Evolutionary conservation across 768 basidiomycete genomes (phyloP).

Genomic region (Leccinum imitatum): DNA sequence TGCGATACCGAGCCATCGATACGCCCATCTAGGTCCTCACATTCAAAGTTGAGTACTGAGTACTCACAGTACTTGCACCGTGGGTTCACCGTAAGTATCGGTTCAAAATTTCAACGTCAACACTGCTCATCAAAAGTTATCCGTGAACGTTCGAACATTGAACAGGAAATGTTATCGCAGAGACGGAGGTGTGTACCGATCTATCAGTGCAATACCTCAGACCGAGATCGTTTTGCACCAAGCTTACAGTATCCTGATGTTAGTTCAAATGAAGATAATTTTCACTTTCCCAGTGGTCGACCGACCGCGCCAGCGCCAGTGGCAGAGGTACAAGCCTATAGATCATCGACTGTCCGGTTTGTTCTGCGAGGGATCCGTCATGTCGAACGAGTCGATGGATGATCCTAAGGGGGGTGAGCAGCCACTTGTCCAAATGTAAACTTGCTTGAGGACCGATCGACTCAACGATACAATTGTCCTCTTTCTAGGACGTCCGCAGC

Average conservation of each 20-base stretch:
- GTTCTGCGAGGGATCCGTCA: neutral
- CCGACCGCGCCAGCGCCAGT: neutral
- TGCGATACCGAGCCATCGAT: neutral
- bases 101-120: too few relatives aligned
- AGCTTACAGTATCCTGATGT: neutral
- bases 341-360: too few relatives aligned
- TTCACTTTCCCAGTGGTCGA: too few relatives aligned
- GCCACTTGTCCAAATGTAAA: too few relatives aligned
- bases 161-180: neutral
- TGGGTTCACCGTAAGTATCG: too few relatives aligned
- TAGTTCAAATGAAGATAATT: neutral
- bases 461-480: too few relatives aligned
- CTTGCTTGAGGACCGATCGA: too few relatives aligned
- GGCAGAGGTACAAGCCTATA: neutral
- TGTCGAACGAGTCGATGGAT: neutral
- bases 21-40: neutral
- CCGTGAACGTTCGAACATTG: neutral
- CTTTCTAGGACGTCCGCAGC: too few relatives aligned
- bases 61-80: too few relatives aligned
- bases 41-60: neutral
- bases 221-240: neutral
- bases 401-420: too few relatives aligned
- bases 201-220: neutral
- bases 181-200: neutral
- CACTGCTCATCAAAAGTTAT: too few relatives aligned